Base-by-base conservation (phyloP, 140 eudicot genomes). In the Flaveria floridana region DNA sequence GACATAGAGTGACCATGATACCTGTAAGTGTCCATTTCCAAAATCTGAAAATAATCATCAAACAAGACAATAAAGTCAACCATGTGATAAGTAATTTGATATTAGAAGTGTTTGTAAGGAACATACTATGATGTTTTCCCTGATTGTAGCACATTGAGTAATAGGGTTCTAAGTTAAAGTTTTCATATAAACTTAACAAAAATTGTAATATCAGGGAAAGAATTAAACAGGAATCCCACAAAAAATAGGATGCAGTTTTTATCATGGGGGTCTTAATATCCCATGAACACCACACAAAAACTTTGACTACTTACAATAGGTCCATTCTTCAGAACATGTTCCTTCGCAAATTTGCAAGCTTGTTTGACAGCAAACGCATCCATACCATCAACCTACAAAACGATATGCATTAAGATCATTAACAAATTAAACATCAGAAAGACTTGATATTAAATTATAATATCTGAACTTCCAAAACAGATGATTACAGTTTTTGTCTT, bases 1-100 rank as follows among this genome's bases (percentile, higher is more conserved):
- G 99, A 95, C 99, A 95, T 91, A 80, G 99, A 95, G 84, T 95
- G 99, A 11, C 99, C 99, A 61, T 95, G 99, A 82, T 95, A 95
- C 81, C 99, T 81, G 73, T 95, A 95, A 21, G 97, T 90, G 83
- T 95, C 99, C 99, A 95, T 94, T 79, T 94, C 99, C 69, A 95
- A 87, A 77, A 95, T 95, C 99, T 94, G 90, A 56, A 79, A 11
- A 61, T 28, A 62, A 70, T 16, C 3, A 65, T 64, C 15, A 64
- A 30, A 30, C 70, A 8, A 65, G 50, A 65, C 0, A 44, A 65
- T 28, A 48, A 70, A 28, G 37, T 70, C 30, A 81, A 14, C 25
- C 73, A 51, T 3, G 34, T 56, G 44, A 34, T 69, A 15, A 44
- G 47, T 46, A 53, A 20, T 58, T 58, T 30, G 37, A 26, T 48